phyloP scores from a whole-genome alignment of 1,284 basidiomycete species.

The Fomitopsis palustris region DNA sequence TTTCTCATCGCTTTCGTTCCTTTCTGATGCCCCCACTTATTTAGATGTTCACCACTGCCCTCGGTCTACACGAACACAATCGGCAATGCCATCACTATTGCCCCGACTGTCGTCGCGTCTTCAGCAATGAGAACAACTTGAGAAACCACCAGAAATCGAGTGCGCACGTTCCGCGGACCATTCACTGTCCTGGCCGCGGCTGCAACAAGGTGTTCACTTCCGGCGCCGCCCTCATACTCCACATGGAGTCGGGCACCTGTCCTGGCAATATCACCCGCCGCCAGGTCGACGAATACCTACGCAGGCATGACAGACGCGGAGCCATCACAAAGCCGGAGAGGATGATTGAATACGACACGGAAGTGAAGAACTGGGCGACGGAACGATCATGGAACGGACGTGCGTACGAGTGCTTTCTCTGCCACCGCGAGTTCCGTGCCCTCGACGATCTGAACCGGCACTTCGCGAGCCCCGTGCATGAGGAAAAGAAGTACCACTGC shows the following conservation, averaged over 20 bases:
- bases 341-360: conserved; percentile 19
- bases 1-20: neutral
- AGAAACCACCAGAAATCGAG: conserved; percentile 18
- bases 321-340: conserved; percentile 30
- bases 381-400: conserved; percentile 33
- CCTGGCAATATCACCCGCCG: conserved; percentile 27
- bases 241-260: conserved; percentile 31
- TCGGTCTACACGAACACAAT: conserved; percentile 44
- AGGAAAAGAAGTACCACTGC: conserved; percentile 20
- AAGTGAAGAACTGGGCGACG: conserved; percentile 23
- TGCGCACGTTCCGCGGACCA: conserved; percentile 14
- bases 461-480: conserved; percentile 24
- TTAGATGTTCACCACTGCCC: neutral
- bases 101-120: conserved; percentile 37
- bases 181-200: conserved; percentile 18
- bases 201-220: conserved; percentile 29
- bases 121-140: conserved; percentile 26
- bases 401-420: conserved; percentile 37
- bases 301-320: conserved; percentile 22
- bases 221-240: conserved; percentile 27
- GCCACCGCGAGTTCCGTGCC: conserved; percentile 16
- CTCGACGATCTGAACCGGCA: conserved; percentile 18
- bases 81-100: conserved; percentile 51
- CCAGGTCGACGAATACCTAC: conserved; percentile 24
- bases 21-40: no score